Percentiles rank a stretch among this genome's conserved stretches.
These are phyloP conservation scores for Flaveria robusta DNA, from an alignment of 129 eudicot genomes.

Conservation along the genomic window DNA sequence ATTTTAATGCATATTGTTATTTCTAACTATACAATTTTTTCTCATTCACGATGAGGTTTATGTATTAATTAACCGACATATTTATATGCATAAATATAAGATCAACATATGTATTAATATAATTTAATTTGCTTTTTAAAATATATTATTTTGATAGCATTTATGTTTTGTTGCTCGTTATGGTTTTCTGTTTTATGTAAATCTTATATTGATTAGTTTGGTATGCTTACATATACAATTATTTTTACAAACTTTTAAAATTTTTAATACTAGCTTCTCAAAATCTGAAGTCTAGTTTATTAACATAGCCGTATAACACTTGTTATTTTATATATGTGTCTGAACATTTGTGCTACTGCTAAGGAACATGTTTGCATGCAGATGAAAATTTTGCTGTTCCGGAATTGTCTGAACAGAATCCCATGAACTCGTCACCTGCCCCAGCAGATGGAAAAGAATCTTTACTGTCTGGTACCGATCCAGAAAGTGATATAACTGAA, in stretches of 20 bases:
- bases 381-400: constrained; percentile 46
- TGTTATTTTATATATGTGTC: constrained; percentile 9
- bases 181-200: not conserved
- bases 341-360: constrained; percentile 16
- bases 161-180: not conserved
- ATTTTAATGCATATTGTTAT: not conserved
- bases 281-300: not conserved
- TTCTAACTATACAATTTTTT: not conserved
- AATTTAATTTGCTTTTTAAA: not conserved
- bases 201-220: constrained; percentile 5
- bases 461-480: constrained; percentile 25
- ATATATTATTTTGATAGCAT: not conserved
- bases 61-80: not conserved
- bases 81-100: not conserved
- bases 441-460: constrained; percentile 41
- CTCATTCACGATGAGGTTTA: not conserved
- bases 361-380: constrained; percentile 43
- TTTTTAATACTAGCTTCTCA: not conserved
- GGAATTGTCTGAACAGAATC: constrained; percentile 50
- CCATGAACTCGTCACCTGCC: constrained; percentile 41
- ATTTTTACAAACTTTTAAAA: not conserved
- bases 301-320: not conserved
- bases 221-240: not conserved
- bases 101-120: not conserved
- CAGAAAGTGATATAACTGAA: constrained; percentile 39